Conservation (phyloP, 2,329 filamentous ascomycete species). For the Exophiala aquamarina region DNA sequence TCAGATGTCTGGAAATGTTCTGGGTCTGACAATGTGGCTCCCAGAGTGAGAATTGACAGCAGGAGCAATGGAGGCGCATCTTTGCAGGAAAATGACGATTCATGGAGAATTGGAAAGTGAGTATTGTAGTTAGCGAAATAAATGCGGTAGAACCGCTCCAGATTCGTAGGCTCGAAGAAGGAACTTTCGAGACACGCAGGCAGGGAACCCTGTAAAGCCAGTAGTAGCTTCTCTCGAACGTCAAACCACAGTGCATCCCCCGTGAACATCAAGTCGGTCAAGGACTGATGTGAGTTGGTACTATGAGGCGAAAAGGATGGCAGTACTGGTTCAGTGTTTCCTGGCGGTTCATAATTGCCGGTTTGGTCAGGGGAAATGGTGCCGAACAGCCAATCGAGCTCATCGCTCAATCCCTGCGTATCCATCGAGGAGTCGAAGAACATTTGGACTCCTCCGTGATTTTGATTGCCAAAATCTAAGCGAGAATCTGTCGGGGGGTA, state of each 20-base stretch:
- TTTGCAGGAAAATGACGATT: conserved; percentile 24
- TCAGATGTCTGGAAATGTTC: conserved; percentile 24
- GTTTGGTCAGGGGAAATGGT: conserved; percentile 1
- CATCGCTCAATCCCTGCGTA: conserved; percentile 23
- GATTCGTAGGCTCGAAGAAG: conserved; percentile 29
- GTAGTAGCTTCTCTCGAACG: conserved; percentile 23
- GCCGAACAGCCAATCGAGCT: conserved; percentile 31
- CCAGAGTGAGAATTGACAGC: conserved; percentile 30
- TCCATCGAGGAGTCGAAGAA: conserved; percentile 27
- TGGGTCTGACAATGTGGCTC: conserved; percentile 28
- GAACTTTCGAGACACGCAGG: conserved; percentile 22
- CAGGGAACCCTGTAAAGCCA: conserved; percentile 23
- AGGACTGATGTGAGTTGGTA: conserved; percentile 14
- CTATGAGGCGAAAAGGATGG: conserved; percentile 21
- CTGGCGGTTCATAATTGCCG: conserved; percentile 14
- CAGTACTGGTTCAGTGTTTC: conserved; percentile 17
- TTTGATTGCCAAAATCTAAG: conserved; percentile 1
- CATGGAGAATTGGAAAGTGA: conserved; percentile 32
- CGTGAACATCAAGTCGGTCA: background rate
- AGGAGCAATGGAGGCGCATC: conserved; percentile 28
- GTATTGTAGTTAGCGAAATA: conserved; percentile 32
- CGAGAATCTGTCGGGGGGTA: background rate
- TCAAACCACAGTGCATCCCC: conserved; percentile 18
- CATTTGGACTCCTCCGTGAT: conserved; percentile 6
- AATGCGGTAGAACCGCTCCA: conserved; percentile 27